These are phyloP conservation scores for Pezicula carpinea DNA, from an alignment of 2,329 filamentous ascomycete species.

Conservation along the genomic window DNA sequence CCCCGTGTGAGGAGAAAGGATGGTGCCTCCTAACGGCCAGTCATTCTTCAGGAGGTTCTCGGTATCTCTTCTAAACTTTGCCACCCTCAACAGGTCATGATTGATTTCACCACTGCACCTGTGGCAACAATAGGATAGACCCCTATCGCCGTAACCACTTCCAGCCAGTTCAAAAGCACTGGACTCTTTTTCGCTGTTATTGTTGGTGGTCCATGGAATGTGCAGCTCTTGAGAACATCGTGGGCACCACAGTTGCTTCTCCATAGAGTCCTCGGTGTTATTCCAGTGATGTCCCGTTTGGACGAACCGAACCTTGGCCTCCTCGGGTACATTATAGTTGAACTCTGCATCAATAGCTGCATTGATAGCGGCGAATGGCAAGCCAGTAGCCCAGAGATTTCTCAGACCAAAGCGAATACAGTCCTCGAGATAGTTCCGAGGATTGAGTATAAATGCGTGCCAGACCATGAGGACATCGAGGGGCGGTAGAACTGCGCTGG, in stretches of 20 bases:
- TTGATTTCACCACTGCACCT: conserved; percentile 46
- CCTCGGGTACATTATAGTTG: conserved; percentile 45
- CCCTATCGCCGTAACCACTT: conserved; percentile 55
- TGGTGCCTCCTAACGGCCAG: conserved; percentile 62
- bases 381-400: conserved; percentile 53
- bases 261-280: conserved; percentile 45
- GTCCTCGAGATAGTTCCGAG: conserved; percentile 65
- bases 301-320: conserved; percentile 41
- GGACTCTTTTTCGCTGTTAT: conserved; percentile 31
- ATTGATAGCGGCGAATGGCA: conserved; percentile 63
- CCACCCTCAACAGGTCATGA: conserved; percentile 55
- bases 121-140: conserved; percentile 46
- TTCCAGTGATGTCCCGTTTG: conserved; percentile 53
- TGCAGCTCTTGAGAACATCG: conserved; percentile 38
- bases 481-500: conserved; percentile 46
- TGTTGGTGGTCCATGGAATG: conserved; percentile 58
- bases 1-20: conserved; percentile 51
- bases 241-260: conserved; percentile 51
- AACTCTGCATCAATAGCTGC: conserved; percentile 55
- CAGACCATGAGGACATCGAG: conserved; percentile 70
- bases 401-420: conserved; percentile 51
- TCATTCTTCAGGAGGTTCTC: conserved; percentile 39
- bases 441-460: conserved; percentile 74
- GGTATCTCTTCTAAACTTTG: conserved; percentile 57
- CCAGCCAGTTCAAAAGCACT: conserved; percentile 34